These are phyloP conservation scores for Lactarius psammicola DNA, from an alignment of 768 basidiomycete genomes.

Conservation along the genomic window DNA sequence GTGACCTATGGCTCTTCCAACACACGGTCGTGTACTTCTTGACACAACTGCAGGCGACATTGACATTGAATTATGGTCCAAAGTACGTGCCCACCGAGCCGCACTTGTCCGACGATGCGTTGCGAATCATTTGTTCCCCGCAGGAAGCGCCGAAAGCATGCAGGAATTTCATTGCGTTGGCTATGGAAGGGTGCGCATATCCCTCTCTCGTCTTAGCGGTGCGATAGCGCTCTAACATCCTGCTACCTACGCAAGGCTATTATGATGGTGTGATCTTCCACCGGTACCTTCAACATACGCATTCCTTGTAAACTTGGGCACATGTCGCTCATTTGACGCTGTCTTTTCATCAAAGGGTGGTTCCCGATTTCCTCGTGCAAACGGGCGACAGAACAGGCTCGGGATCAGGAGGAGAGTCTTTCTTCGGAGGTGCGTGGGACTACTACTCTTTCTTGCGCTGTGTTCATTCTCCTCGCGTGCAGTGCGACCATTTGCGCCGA, in stretches of 20 bases:
- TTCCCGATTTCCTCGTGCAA: constrained; percentile 91
- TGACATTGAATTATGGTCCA: constrained; percentile 91
- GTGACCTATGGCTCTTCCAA: constrained; percentile 71
- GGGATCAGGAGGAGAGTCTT: constrained; percentile 90
- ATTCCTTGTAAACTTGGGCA: not conserved
- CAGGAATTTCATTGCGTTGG: constrained; percentile 83
- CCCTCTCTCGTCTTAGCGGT: not conserved
- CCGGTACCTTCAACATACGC: constrained; percentile 47
- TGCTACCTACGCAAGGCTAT: constrained; percentile 59
- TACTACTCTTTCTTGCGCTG: not conserved
- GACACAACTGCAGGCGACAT: constrained; percentile 87
- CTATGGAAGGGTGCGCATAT: constrained; percentile 77
- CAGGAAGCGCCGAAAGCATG: constrained; percentile 94
- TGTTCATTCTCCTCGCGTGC: not conserved
- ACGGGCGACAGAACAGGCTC: constrained; percentile 93
- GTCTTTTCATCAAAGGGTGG: constrained; percentile 50
- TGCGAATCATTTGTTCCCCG: not conserved
- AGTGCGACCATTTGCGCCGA: not conserved
- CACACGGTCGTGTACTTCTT: constrained; percentile 80
- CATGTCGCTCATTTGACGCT: not conserved
- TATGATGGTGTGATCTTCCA: constrained; percentile 97
- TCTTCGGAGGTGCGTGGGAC: constrained; percentile 72
- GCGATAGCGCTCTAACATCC: not conserved
- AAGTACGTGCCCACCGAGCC: constrained; percentile 45
- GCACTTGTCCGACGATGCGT: not conserved